Evolutionary conservation across 1,284 basidiomycete species (phyloP), one percentile per base, ranked within the genome.

Genomic region (Leccinum fuscescens): DNA sequence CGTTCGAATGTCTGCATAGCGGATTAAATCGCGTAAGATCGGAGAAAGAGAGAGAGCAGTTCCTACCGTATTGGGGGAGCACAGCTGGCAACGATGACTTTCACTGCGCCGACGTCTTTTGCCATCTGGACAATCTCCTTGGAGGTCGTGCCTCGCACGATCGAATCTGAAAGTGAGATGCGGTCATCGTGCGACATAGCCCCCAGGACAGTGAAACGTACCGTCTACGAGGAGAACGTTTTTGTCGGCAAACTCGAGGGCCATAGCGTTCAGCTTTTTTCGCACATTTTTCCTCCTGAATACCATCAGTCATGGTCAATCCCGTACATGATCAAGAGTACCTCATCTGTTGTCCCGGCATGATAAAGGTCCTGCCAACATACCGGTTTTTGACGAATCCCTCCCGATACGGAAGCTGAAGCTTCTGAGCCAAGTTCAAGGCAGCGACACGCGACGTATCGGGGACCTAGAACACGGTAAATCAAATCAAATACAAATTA

Each of bases 111-210:
- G 6, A 98, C 97, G 70, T 99, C 97, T 72, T 96, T 94, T 33
- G 97, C 97, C 96, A 99, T 99, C 76, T 98, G 96, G 50, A 99
- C 88, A 67, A 99, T 99, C 77, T 99, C 97, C 74, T 94, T 97
- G 14, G 96, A 98, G 0, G 97, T 99, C 1, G 97, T 99, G 12
- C 97, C 97, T 51, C 97, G 89, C 9, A 99, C 97, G 68, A 99
- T 99, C 0, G 96, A 98, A 78, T 99, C 94, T 94, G 64, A 54
- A 49, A 54, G 33, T 55, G 22, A 27, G 7, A 33, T 44, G 37
- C 56, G 27, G 51, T 29, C 44, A 20, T 42, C 15, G 42, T 46
- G 39, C 20, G 17, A 48, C 0, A 55, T 5, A n/a, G n/a, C 1
- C 14, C 17, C 3, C 17, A 48, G 11, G 33, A 49, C 2, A 20